Percentiles rank a stretch among this genome's conserved stretches.
These are phyloP conservation scores for Pleurozium schreberi DNA, from an alignment of 225 moss, liverwort and hornwort species.

Conservation along the genomic window DNA sequence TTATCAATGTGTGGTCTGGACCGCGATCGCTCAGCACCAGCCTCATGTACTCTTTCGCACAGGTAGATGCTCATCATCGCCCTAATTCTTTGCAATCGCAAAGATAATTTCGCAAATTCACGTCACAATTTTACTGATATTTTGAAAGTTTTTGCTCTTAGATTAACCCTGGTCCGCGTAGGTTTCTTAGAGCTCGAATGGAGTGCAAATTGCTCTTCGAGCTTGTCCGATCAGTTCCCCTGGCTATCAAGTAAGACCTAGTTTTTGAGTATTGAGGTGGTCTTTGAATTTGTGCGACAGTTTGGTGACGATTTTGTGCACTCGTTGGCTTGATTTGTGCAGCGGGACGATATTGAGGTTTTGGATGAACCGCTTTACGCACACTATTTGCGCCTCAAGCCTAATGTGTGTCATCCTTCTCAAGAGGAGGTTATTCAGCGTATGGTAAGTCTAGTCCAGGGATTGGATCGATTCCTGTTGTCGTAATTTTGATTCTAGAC, in stretches of 20 bases:
- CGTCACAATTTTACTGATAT: neutral
- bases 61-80: slow-evolving; percentile 23
- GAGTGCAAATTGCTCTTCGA: neutral
- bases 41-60: slow-evolving; percentile 97
- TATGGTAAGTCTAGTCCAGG: slow-evolving; percentile 21
- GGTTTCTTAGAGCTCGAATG: neutral
- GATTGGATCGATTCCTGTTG: neutral
- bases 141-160: neutral
- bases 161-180: neutral
- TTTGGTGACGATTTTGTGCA: neutral
- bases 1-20: slow-evolving; percentile 85
- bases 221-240: neutral
- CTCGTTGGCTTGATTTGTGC: neutral
- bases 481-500: neutral
- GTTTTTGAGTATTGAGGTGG: neutral
- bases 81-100: neutral
- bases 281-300: neutral
- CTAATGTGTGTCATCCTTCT: slow-evolving; percentile 51
- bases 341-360: slow-evolving; percentile 84
- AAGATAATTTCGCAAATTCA: neutral
- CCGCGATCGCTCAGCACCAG: slow-evolving; percentile 93
- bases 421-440: slow-evolving; percentile 55
- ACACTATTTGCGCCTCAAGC: slow-evolving; percentile 51
- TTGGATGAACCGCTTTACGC: slow-evolving; percentile 86
- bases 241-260: neutral